A percentile compares a stretch with the other conserved stretches of the same genome.
Conservation (phyloP, 2,329 filamentous ascomycete species). For the Hypoxylon sp. region DNA sequence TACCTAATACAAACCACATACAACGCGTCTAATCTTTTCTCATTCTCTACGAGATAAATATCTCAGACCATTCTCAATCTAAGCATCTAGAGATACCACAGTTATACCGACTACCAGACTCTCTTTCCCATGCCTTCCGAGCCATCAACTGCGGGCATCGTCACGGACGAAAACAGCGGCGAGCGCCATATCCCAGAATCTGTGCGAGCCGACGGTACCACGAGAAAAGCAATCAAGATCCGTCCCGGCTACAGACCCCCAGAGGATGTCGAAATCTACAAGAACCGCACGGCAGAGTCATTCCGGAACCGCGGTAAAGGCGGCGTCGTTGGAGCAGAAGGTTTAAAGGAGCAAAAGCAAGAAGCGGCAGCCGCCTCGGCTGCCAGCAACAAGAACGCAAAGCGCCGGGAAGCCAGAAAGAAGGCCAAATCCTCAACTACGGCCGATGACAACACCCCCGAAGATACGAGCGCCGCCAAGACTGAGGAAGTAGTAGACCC, state of each 20-base stretch:
- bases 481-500: constrained; percentile 69
- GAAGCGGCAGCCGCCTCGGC: constrained; percentile 62
- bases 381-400: constrained; percentile 87
- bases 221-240: constrained; percentile 94
- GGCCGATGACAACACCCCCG: constrained; percentile 57
- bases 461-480: constrained; percentile 48
- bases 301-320: constrained; percentile 82
- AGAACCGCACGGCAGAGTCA: constrained; percentile 88
- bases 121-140: constrained; percentile 40
- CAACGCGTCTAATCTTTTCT: neutral
- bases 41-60: constrained; percentile 10
- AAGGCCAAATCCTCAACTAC: constrained; percentile 68
- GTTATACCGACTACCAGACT: neutral
- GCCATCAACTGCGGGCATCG: constrained; percentile 78
- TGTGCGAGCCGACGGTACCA: constrained; percentile 86
- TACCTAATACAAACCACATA: neutral
- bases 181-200: constrained; percentile 92
- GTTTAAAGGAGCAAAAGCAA: constrained; percentile 65
- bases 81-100: neutral
- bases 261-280: constrained; percentile 96
- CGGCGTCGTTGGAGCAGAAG: constrained; percentile 81
- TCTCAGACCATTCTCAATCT: neutral
- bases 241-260: constrained; percentile 93
- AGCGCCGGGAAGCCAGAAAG: constrained; percentile 72
- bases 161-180: constrained; percentile 81